These are phyloP conservation scores for Sutorius australiensis DNA, from an alignment of 768 basidiomycete species.

Conservation along the genomic window DNA sequence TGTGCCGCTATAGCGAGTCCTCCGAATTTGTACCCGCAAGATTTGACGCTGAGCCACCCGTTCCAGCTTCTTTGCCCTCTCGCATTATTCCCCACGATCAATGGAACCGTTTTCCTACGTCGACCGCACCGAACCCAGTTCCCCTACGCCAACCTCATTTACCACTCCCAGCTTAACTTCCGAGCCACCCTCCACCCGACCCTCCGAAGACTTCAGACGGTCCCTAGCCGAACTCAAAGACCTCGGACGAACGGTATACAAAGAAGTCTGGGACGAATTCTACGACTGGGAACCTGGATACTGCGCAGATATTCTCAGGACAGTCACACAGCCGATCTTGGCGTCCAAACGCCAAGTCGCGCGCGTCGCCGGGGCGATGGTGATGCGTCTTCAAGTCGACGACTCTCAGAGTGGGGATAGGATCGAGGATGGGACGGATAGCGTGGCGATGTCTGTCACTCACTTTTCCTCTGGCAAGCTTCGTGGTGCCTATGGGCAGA, in stretches of 20 bases:
- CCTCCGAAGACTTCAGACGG: background rate
- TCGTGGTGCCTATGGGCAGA: background rate
- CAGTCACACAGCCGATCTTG: conserved; percentile 8
- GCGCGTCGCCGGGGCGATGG: conserved; percentile 10
- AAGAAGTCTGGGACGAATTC: conserved; percentile 42
- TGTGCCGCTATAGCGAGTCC: background rate
- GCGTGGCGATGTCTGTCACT: conserved; percentile 9
- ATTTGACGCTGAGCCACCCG: background rate
- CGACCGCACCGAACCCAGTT: conserved; percentile 24
- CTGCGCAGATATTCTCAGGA: conserved; percentile 26
- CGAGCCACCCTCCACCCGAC: too few species aligned
- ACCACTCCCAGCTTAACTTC: background rate
- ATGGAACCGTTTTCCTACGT: conserved; percentile 21
- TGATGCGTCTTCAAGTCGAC: conserved; percentile 4
- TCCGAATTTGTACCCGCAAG: background rate
- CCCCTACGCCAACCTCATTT: conserved; percentile 1
- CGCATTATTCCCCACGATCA: too few species aligned
- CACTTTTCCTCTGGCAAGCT: background rate
- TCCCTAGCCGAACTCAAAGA: conserved; percentile 14
- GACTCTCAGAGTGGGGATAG: background rate
- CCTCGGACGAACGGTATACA: conserved; percentile 32
- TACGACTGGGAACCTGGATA: conserved; percentile 41
- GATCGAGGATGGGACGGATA: background rate
- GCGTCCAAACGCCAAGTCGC: conserved; percentile 9
- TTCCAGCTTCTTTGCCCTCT: too few species aligned